These are phyloP conservation scores for Peronospora belbahrii DNA, from an alignment of 352 stramenopile genomes.

Conservation along the genomic window DNA sequence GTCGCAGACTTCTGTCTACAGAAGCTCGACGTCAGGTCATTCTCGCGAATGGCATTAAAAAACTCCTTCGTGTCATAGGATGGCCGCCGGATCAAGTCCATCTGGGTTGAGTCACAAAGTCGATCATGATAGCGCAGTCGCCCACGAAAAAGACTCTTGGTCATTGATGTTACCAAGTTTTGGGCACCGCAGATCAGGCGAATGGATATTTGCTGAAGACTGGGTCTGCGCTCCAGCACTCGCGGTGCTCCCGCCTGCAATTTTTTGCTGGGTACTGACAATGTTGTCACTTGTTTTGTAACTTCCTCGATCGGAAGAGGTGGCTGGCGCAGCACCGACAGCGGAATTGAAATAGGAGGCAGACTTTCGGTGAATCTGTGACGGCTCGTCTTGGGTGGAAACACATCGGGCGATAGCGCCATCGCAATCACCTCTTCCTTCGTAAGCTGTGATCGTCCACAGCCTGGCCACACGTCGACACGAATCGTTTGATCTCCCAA, in stretches of 20 bases:
- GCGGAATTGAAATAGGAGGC: constrained; percentile 72
- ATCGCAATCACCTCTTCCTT: constrained; percentile 83
- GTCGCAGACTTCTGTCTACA: constrained; percentile 64
- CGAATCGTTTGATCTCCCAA: constrained; percentile 61
- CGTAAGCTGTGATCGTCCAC: constrained; percentile 49
- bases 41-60: constrained; percentile 76
- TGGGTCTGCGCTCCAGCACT: constrained; percentile 24
- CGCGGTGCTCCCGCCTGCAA: constrained; percentile 9
- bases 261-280: constrained; percentile 8
- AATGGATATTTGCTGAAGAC: constrained; percentile 65
- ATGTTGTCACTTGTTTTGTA: constrained; percentile 6
- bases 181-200: constrained; percentile 69
- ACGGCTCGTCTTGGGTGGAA: constrained; percentile 79
- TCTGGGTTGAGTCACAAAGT: constrained; percentile 33
- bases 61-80: constrained; percentile 55
- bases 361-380: constrained; percentile 77
- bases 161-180: constrained; percentile 59
- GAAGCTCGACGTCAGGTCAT: constrained; percentile 78
- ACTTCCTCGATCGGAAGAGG: constrained; percentile 43
- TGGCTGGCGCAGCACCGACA: constrained; percentile 61
- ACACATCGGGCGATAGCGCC: constrained; percentile 71
- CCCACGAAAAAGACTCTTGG: constrained; percentile 65
- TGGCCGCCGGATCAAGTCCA: constrained; percentile 70
- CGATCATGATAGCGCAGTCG: constrained; percentile 57
- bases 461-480: constrained; percentile 74